phyloP scores from a whole-genome alignment of 73 alveolate species.

The Loxodes magnus region DNA sequence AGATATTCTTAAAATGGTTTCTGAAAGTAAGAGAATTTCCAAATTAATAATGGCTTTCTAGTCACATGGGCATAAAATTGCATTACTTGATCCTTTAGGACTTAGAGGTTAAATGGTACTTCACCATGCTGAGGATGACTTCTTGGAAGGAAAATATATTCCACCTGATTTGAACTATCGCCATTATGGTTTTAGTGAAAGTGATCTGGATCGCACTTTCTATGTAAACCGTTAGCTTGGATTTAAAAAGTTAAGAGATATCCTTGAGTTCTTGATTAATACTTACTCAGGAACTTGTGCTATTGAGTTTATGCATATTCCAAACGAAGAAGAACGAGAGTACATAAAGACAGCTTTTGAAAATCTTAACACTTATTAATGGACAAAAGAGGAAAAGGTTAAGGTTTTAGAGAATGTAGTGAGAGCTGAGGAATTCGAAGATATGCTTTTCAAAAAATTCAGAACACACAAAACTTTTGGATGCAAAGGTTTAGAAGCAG shows the following conservation, averaged over 20 bases:
- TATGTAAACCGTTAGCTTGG: too few relatives aligned
- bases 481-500: slow-evolving; percentile 56
- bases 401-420: slow-evolving; percentile 42
- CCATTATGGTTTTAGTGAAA: slow-evolving; percentile 50
- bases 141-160: slow-evolving; percentile 5
- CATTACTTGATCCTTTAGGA: slow-evolving; percentile 43
- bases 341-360: slow-evolving; percentile 71
- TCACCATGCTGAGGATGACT: slow-evolving; percentile 9
- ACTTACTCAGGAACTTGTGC: slow-evolving; percentile 69
- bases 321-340: slow-evolving; percentile 56
- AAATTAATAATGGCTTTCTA: too few relatives aligned
- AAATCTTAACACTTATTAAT: slow-evolving; percentile 32
- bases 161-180: too few relatives aligned
- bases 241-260: slow-evolving; percentile 61
- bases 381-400: slow-evolving; percentile 36
- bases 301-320: slow-evolving; percentile 74
- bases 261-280: slow-evolving; percentile 40
- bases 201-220: slow-evolving; percentile 58
- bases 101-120: neutral
- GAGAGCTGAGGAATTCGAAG: slow-evolving; percentile 56
- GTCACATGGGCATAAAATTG: slow-evolving; percentile 35
- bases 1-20: too few relatives aligned
- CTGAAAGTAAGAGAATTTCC: too few relatives aligned
- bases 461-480: slow-evolving; percentile 49
- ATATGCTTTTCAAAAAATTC: slow-evolving; percentile 38